Base-by-base conservation (phyloP, 2,329 filamentous ascomycete genomes). In the Gremmenia infestans region DNA sequence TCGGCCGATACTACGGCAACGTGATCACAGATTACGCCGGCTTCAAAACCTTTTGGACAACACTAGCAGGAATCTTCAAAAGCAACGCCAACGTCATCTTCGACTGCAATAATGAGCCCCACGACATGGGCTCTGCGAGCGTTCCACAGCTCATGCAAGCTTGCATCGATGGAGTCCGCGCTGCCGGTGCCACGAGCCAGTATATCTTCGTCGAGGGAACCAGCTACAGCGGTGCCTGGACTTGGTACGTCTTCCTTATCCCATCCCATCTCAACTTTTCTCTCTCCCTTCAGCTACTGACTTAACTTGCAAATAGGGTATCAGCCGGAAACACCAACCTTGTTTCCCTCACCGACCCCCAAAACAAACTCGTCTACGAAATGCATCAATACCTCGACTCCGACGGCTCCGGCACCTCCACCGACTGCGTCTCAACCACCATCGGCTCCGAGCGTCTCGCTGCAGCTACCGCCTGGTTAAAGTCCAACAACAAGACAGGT, bases 331-430 rank as follows among this genome's bases (percentile, higher is more conserved):
- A 79, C 63, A 71, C 55, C 39, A 71, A 73, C 4, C 70, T 71
- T 48, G 72, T 79, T 57, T 72, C 61, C 19, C 72, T 83, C 40
- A 78, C 74, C 8, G 80, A 83, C 59, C 72, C 79, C 0, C 57
- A 72, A 50, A 70, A 81, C 68, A 80, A 79, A 63, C 73, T 83
- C 54, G 69, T 83, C 65, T 83, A 80, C 68, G 78, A 83, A 64
- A 83, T 83, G 80, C 81, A 83, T 66, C 81, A 83, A 70, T 83
- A 83, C 63, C 79, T 83, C 43, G 81, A 83, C 70, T 71, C 70
- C 0, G 80, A 83, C 57, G 76, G 78, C 52, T 78, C 75, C 2
- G 81, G 80, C 8, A 81, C 79, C 0, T 71, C 70, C 3, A 70
- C 69, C 3, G 70, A 71, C 25, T 83, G 81, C 64, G 78, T 81